Base-by-base conservation (phyloP, 306 rosid genomes). In the Biancaea sappan region DNA sequence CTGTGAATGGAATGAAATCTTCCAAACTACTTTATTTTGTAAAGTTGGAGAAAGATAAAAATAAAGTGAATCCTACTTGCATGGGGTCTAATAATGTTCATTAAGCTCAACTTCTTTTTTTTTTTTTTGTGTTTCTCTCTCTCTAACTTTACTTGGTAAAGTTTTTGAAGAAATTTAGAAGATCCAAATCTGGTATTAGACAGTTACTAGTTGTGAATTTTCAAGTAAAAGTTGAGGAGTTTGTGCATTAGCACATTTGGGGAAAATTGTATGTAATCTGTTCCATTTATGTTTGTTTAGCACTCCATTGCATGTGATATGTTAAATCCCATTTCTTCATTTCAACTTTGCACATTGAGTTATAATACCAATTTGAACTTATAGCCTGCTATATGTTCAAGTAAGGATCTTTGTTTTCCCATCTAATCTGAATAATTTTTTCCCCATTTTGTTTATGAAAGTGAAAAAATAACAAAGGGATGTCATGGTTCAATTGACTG, bases 211-310 rank as follows among this genome's bases (percentile, higher is more conserved):
- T 16, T n/a, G 48, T 4, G 1, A 19, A 32, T 43, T 58, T 41
- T 24, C 2, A 14, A 26, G 65, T 56, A 44, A 31, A 73, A 67
- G 52, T 54, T 77, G n/a, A n/a, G 38, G 46, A 16, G 26, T 47
- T 76, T 46, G 35, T 73, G 32, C 26, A 28, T 40, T 32, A 19
- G 32, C 73, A 44, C 50, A 52, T 31, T 31, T 44, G 51, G 57
- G 62, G 14, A 38, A n/a, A 11, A 56, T 46, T 35, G 13, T 15
- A 26, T 75, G 18, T 29, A 14, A 19, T 11, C 31, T 57, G 70
- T 69, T 60, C 32, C 26, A 0, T 28, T 7, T 43, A 11, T 37
- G 25, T 34, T 28, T 47, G 69, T 12, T 37, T 62, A 22, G 50
- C 48, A 61, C 81, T 31, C 29, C 8, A 16, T 12, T 19, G 18